phyloP scores from a whole-genome alignment of 805 yeast genomes.

The Pichia phayaonensis region DNA sequence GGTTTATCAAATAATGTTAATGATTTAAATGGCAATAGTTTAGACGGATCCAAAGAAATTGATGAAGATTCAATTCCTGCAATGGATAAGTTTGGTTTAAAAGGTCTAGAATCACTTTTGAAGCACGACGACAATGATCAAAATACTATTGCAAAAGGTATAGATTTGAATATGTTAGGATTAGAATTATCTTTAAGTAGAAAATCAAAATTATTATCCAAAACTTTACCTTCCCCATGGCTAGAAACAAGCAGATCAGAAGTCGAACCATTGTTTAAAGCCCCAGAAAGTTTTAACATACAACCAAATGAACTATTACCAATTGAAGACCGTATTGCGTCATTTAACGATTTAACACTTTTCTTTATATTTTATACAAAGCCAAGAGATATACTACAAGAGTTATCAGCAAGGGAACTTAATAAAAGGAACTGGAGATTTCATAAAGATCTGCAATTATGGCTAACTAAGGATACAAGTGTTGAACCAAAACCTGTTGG shows the following conservation, averaged over 20 bases:
- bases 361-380: constrained; percentile 90
- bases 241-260: constrained; percentile 82
- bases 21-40: constrained; percentile 10
- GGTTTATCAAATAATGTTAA: background rate
- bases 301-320: constrained; percentile 18
- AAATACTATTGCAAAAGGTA: constrained; percentile 64
- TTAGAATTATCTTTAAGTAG: constrained; percentile 43
- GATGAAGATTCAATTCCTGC: constrained; percentile 24
- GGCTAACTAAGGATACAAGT: constrained; percentile 91
- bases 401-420: constrained; percentile 85
- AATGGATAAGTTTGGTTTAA: constrained; percentile 59
- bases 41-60: background rate
- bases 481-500: constrained; percentile 68
- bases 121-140: constrained; percentile 57
- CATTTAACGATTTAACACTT: constrained; percentile 83
- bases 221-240: constrained; percentile 89
- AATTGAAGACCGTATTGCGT: constrained; percentile 36
- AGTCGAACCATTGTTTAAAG: constrained; percentile 73
- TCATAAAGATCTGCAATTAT: constrained; percentile 90
- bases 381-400: constrained; percentile 90
- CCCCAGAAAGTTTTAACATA: constrained; percentile 49
- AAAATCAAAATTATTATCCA: constrained; percentile 38
- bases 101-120: constrained; percentile 53
- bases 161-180: constrained; percentile 62
- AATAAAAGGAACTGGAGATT: constrained; percentile 94